Conservation (phyloP, 257 asterid genomes). For the Euphrasia confusa region DNA sequence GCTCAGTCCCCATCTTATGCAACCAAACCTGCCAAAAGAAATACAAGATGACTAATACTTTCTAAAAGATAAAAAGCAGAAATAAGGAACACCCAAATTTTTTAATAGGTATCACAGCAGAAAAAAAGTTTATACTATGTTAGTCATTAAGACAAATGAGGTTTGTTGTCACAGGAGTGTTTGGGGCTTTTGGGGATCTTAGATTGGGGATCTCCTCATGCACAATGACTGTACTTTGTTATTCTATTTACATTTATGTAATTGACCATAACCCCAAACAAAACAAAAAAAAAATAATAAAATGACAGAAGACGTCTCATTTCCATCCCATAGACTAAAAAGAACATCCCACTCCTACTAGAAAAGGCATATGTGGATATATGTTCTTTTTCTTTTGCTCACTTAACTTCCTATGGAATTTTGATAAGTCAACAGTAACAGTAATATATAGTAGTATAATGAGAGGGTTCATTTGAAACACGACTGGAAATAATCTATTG, state of each 20-base stretch:
- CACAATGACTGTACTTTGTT: no score
- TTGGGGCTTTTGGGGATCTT: no score
- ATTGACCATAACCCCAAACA: no score
- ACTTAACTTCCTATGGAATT: background rate
- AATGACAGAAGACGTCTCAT: conserved; percentile 10
- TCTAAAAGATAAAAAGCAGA: conserved; percentile 14
- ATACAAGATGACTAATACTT: conserved; percentile 13
- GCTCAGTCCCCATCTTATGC: conserved; percentile 71
- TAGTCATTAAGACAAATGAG: conserved; percentile 13
- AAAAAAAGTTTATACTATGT: background rate
- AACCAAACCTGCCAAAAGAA: conserved; percentile 68
- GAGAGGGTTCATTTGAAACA: background rate
- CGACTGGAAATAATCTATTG: background rate
- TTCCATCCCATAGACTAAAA: background rate
- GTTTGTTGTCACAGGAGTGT: no score
- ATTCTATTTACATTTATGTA: no score
- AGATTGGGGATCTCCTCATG: no score
- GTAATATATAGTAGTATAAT: background rate
- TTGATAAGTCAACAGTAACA: background rate
- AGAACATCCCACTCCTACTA: background rate
- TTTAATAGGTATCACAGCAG: conserved; percentile 1
- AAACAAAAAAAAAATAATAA: no score
- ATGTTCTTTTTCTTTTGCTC: background rate
- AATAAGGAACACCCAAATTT: background rate
- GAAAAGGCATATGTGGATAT: background rate